A percentile compares a stretch with the other conserved stretches of the same genome.
Conservation (phyloP, 169 alveolate genomes). For the Cryptosporidium ubiquitum region DNA sequence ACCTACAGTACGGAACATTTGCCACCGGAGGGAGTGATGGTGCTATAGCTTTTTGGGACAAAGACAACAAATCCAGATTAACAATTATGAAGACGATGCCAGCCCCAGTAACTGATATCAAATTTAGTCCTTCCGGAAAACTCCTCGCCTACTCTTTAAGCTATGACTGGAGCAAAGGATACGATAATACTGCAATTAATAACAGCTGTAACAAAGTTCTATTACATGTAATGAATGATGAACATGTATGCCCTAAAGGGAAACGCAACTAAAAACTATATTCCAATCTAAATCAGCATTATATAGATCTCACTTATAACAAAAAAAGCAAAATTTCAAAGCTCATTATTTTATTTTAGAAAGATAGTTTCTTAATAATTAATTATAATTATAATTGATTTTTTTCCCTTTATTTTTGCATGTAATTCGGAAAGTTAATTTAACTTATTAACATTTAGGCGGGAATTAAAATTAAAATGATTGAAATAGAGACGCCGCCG, state of each 20-base stretch:
- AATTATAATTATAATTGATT: too few relatives aligned
- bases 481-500: slow-evolving; percentile 62
- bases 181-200: slow-evolving; percentile 74
- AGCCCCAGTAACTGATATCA: slow-evolving; percentile 85
- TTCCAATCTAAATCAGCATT: neutral
- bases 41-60: slow-evolving; percentile 92
- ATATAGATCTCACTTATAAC: too few relatives aligned
- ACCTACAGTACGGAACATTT: slow-evolving; percentile 89
- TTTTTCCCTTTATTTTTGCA: neutral
- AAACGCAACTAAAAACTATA: slow-evolving; percentile 31
- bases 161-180: slow-evolving; percentile 87
- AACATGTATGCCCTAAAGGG: slow-evolving; percentile 68
- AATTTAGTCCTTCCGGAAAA: slow-evolving; percentile 83
- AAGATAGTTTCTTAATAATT: neutral
- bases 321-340: too few relatives aligned
- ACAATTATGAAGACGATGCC: slow-evolving; percentile 83
- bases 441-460: neutral
- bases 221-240: slow-evolving; percentile 64
- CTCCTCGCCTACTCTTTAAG: slow-evolving; percentile 86
- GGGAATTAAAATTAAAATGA: neutral
- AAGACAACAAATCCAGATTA: slow-evolving; percentile 87
- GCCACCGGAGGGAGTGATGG: slow-evolving; percentile 95
- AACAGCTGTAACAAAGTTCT: slow-evolving; percentile 66
- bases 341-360: neutral
- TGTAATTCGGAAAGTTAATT: neutral